phyloP scores from a whole-genome alignment of 768 basidiomycete species.

The Auricularia heimuer region DNA sequence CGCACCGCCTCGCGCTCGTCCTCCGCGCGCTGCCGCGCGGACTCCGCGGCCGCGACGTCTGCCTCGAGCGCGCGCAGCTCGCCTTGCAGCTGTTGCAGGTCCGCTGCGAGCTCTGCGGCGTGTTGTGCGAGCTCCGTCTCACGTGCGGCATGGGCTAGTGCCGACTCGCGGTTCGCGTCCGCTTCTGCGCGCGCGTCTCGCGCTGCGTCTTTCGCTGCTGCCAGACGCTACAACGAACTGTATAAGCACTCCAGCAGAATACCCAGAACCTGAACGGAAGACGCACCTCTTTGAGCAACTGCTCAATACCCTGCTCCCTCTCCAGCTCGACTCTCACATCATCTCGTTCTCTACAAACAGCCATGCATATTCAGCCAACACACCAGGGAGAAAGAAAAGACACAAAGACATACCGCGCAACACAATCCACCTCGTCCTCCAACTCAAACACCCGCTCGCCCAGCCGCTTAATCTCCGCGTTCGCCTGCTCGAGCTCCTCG shows the following conservation, averaged over 20 bases:
- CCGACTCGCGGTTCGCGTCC: constrained; percentile 35
- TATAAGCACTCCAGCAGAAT: background rate
- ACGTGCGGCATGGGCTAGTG: background rate
- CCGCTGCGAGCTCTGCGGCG: background rate
- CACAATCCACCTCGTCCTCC: constrained; percentile 76
- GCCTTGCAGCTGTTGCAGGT: constrained; percentile 39
- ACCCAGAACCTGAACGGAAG: background rate
- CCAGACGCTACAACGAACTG: constrained; percentile 50
- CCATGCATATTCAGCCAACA: background rate
- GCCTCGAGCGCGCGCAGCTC: constrained; percentile 64
- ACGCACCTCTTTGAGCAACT: constrained; percentile 72
- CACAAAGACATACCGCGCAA: background rate
- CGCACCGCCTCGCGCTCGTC: constrained; percentile 48
- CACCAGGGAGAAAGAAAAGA: background rate
- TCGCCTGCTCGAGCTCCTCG: constrained; percentile 68
- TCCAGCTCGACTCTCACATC: constrained; percentile 74
- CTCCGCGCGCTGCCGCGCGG: constrained; percentile 42
- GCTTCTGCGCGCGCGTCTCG: constrained; percentile 48
- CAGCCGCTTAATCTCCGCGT: constrained; percentile 69
- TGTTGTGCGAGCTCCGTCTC: background rate
- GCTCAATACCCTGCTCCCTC: constrained; percentile 51
- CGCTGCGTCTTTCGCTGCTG: constrained; percentile 51
- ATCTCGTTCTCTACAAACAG: constrained; percentile 57
- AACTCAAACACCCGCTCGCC: constrained; percentile 69
- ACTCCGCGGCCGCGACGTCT: constrained; percentile 61